A percentile compares a stretch with the other conserved stretches of the same genome.
phyloP scores from a whole-genome alignment of 208 protist species.

The Leishmania amazonensis region DNA sequence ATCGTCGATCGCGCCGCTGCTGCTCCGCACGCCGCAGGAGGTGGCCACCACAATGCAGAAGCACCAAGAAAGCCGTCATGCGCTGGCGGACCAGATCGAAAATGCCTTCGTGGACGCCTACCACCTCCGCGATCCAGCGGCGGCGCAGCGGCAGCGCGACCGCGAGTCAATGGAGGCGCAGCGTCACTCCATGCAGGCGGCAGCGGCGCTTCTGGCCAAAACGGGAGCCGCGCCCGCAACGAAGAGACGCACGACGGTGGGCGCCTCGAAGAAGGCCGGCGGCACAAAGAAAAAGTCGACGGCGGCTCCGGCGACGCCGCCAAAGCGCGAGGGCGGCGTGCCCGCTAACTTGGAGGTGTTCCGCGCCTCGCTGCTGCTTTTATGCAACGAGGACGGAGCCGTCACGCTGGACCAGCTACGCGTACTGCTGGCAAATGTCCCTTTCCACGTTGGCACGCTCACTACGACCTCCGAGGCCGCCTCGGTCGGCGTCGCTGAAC shows the following conservation, averaged over 20 bases:
- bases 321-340: conserved; percentile 39
- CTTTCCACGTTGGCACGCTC: conserved; percentile 56
- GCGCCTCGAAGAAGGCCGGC: conserved; percentile 5
- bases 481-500: conserved; percentile 32
- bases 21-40: conserved; percentile 18
- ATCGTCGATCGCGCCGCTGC: conserved; percentile 4
- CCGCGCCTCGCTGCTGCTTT: conserved; percentile 35
- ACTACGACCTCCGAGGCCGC: conserved; percentile 29
- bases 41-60: conserved; percentile 13
- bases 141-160: conserved; percentile 24
- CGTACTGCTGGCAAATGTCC: conserved; percentile 32
- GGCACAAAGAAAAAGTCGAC: conserved; percentile 29
- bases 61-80: conserved; percentile 33
- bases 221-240: background rate
- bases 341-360: conserved; percentile 50
- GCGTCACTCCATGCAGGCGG: conserved; percentile 20
- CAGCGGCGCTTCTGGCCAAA: conserved; percentile 17
- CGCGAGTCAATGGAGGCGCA: conserved; percentile 19
- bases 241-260: conserved; percentile 1
- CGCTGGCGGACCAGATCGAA: conserved; percentile 46
- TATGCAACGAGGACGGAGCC: conserved; percentile 46
- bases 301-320: background rate
- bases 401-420: conserved; percentile 46
- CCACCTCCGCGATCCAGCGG: conserved; percentile 52
- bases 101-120: conserved; percentile 62